Evolutionary conservation across 345 rosid genomes (phyloP), one percentile per base, ranked within the genome.

Genomic region (Cardiospermum halicacabum): DNA sequence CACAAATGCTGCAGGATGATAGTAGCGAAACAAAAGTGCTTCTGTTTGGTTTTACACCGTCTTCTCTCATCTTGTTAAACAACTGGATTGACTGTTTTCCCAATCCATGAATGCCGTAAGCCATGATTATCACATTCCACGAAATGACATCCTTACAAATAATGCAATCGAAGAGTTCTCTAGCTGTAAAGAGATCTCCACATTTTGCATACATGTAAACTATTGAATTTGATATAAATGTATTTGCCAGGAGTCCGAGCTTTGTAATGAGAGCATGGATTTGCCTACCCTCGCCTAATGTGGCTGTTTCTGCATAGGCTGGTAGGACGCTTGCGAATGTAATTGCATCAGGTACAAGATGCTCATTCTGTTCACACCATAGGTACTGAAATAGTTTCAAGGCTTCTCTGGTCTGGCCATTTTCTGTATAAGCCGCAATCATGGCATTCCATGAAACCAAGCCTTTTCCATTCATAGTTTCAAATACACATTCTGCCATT

Each of bases 91-190:
- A 79, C 30, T 34, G 67, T 68, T 62, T 62, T 34, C 91, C 96
- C 21, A 76, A 75, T 34, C 96, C 90, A 25, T 89, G 93, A 57
- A 85, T 74, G 13, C 82, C 96, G 56, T 85, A 76, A 24, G 85
- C 89, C 93, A 86, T 83, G 58, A 89, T 85, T 67, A 86, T 81
- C 25, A 79, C 82, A 65, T 86, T 91, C 97, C 97, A 91, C 7
- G 94, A 80, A 40, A 86, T 77, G 30, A 83, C 71, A 73, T 89
- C 84, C 79, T 82, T 86, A 62, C 45, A 28, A 31, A 58, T 11
- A 53, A 78, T 62, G 48, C 51, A 58, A 61, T 87, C 77, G 34
- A 89, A 91, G 67, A 77, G 28, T 66, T 50, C 78, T 66, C 81
- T 75, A 27, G 97, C 91, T 57, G 83, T 76, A 48, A 69, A 62